Percentiles rank a stretch among this genome's conserved stretches.
Evolutionary conservation across 805 yeast species (phyloP).

Genomic region (Huiozyma naganishii): DNA sequence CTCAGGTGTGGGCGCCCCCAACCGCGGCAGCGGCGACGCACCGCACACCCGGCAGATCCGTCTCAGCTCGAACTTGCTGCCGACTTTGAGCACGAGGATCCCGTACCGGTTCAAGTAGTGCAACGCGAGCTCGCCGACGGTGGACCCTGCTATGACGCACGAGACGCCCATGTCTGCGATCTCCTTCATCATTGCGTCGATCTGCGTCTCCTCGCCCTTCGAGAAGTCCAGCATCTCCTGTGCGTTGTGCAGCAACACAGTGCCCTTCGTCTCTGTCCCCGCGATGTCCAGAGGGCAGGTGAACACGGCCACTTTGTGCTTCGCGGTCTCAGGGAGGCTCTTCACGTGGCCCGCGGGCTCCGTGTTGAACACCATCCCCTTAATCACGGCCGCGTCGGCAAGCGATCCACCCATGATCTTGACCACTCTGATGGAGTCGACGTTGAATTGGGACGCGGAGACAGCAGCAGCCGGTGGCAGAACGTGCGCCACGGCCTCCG

Average conservation of each 20-base stretch:
- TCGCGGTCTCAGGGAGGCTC: slow-evolving; percentile 35
- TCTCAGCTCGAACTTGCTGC: slow-evolving; percentile 88
- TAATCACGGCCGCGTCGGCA: slow-evolving; percentile 62
- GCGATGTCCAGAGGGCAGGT: slow-evolving; percentile 93
- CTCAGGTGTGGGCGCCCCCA: slow-evolving; percentile 92
- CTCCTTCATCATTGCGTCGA: slow-evolving; percentile 76
- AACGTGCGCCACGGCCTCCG: slow-evolving; percentile 74
- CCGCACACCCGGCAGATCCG: slow-evolving; percentile 94
- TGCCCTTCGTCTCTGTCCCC: slow-evolving; percentile 96
- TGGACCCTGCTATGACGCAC: slow-evolving; percentile 90
- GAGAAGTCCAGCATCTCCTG: slow-evolving; percentile 93
- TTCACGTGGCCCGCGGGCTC: slow-evolving; percentile 92
- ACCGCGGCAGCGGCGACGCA: slow-evolving; percentile 87
- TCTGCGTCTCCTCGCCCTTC: slow-evolving; percentile 90
- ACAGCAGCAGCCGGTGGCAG: slow-evolving; percentile 37
- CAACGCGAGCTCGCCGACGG: slow-evolving; percentile 83
- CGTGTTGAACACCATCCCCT: slow-evolving; percentile 96
- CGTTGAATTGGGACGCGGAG: slow-evolving; percentile 46
- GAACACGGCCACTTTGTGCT: slow-evolving; percentile 81
- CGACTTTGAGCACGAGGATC: slow-evolving; percentile 77
- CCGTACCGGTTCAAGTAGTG: slow-evolving; percentile 85
- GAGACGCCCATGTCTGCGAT: slow-evolving; percentile 74
- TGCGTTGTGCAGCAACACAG: slow-evolving; percentile 91
- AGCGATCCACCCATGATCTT: slow-evolving; percentile 91
- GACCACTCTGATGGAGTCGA: slow-evolving; percentile 89